Evolutionary conservation across 176 grass and related monocot species (phyloP).

Genomic region (Triticum timopheevii): DNA sequence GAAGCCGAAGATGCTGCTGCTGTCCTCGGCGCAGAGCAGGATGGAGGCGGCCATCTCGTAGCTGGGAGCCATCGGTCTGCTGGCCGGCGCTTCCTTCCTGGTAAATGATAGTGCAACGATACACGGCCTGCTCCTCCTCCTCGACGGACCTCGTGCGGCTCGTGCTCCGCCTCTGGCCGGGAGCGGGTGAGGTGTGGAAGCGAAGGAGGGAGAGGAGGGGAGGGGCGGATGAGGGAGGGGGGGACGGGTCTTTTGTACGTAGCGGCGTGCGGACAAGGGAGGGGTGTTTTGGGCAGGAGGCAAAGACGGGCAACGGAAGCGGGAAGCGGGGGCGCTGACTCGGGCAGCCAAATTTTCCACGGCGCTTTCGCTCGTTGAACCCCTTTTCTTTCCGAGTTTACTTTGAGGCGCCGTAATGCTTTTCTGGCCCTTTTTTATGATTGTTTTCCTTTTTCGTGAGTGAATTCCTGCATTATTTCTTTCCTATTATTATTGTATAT

Average conservation of each 20-base stretch:
- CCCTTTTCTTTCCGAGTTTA: conserved; percentile 25
- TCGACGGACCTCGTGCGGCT: conserved; percentile 11
- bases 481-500: neutral
- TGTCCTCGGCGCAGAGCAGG: conserved; percentile 95
- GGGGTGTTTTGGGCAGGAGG: conserved; percentile 36
- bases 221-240: conserved; percentile 16
- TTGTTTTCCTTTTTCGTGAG: neutral
- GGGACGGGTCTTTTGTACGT: conserved; percentile 25
- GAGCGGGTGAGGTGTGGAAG: conserved; percentile 13
- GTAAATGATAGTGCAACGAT: neutral
- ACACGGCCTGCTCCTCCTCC: neutral
- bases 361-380: too few species aligned
- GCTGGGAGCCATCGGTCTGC: conserved; percentile 51
- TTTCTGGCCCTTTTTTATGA: conserved; percentile 15
- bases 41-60: conserved; percentile 73
- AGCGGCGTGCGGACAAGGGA: neutral
- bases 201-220: neutral
- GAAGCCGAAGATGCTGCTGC: conserved; percentile 40
- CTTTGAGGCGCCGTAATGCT: conserved; percentile 29
- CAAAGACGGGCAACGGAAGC: neutral
- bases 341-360: neutral
- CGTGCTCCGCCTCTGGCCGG: conserved; percentile 10
- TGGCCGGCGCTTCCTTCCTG: neutral
- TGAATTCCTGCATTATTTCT: neutral
- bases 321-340: conserved; percentile 39